Evolutionary conservation across 2,329 filamentous ascomycete species (phyloP), one percentile per base, ranked within the genome.

Genomic region (Penicillium italicum): DNA sequence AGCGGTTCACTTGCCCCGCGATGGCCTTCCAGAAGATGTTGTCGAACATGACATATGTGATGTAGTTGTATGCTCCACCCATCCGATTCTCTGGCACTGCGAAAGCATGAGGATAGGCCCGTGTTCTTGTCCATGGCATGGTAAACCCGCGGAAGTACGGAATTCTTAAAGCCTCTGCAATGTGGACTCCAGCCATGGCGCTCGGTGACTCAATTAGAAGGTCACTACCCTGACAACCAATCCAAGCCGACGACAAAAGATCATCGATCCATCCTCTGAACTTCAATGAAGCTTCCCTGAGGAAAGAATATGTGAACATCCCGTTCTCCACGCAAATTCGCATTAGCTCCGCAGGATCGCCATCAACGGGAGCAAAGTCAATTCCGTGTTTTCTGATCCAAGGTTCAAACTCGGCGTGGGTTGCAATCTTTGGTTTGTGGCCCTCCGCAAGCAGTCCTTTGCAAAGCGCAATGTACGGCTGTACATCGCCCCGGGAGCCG

Each of bases 121-220:
- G 83, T 16, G 94, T 99, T 46, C 92, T 86, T 0, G 94, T 96
- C 94, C 94, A 99, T 0, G 94, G 94, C 94, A 99, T 99, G 18
- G 91, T 96, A 70, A 99, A 99, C 0, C 92, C 93, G 53, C 94
- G 86, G 78, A 97, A 97, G 73, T 99, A 99, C 0, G 94, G 94
- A 42, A 99, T 95, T 14, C 85, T 82, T 2, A 99, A 81, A 24
- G 91, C 91, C 75, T 99, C 94, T 1, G 94, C 94, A 62, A 99
- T 96, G 72, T 99, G 94, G 51, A 99, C 96, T 26, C 94, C 94
- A 0, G 89, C 91, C 94, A 99, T 99, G 14, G 94, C 91, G 55
- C 90, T 96, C 0, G 94, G 94, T 44, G 90, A 96, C 72, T 99
- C 94, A 58, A 99, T 96, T 37, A 99, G 79, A 31, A 99, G 77